phyloP scores from a whole-genome alignment of 768 basidiomycete species.

The Pulveroboletus ravenelii region DNA sequence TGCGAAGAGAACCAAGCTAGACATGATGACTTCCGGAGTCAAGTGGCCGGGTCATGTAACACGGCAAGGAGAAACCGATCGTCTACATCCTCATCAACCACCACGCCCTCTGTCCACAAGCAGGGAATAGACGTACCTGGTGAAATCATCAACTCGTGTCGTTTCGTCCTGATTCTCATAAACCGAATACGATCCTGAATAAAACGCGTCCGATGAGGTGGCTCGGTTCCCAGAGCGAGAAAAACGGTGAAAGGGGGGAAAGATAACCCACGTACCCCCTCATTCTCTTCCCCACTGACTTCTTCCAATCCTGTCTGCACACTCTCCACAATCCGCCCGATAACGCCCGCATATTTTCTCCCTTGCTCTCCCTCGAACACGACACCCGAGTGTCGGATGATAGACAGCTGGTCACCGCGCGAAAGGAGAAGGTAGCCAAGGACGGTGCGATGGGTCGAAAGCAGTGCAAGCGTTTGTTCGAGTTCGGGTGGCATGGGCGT shows the following conservation, averaged over 20 bases:
- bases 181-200: slow-evolving; percentile 79
- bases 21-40: background rate
- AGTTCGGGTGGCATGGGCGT: slow-evolving; percentile 64
- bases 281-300: slow-evolving; percentile 58
- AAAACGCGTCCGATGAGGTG: background rate
- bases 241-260: background rate
- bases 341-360: slow-evolving; percentile 64
- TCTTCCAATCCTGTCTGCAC: slow-evolving; percentile 79
- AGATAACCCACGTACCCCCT: slow-evolving; percentile 42
- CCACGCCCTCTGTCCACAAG: background rate
- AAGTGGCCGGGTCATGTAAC: slow-evolving; percentile 69
- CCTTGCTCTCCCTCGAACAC: slow-evolving; percentile 85
- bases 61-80: slow-evolving; percentile 78
- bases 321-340: slow-evolving; percentile 71
- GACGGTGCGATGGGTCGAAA: slow-evolving; percentile 80
- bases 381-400: slow-evolving; percentile 81
- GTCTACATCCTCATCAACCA: slow-evolving; percentile 40
- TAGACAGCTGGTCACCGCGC: slow-evolving; percentile 64
- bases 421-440: slow-evolving; percentile 84
- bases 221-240: background rate
- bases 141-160: slow-evolving; percentile 92
- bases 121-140: slow-evolving; percentile 56
- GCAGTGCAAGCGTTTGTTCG: slow-evolving; percentile 68
- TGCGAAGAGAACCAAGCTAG: too few relatives aligned
- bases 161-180: slow-evolving; percentile 85